These are phyloP conservation scores for Fusarium metavorans DNA, from an alignment of 2,329 filamentous ascomycete species.

Conservation along the genomic window DNA sequence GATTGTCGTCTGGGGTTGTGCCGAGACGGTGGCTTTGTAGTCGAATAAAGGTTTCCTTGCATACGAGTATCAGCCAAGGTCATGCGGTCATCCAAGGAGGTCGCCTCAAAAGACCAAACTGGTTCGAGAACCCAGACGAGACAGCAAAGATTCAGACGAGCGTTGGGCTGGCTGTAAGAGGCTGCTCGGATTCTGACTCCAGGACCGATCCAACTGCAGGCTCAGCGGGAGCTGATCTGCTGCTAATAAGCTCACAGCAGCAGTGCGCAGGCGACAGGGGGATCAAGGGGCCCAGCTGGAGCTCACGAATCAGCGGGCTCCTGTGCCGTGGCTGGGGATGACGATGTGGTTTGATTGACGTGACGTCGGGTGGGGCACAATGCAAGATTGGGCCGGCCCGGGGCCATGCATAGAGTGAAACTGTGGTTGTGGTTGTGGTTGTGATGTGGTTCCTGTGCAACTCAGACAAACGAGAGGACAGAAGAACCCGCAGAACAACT, in stretches of 20 bases:
- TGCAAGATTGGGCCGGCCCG: slow-evolving; percentile 13
- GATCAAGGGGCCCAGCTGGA: slow-evolving; percentile 16
- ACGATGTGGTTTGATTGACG: slow-evolving; percentile 42
- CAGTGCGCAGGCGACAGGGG: slow-evolving; percentile 30
- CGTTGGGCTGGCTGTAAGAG: slow-evolving; percentile 12
- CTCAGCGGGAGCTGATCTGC: slow-evolving; percentile 22
- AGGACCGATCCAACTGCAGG: slow-evolving; percentile 19
- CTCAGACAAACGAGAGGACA: slow-evolving; percentile 7
- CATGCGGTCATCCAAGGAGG: slow-evolving; percentile 11
- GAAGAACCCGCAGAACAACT: slow-evolving; percentile 13
- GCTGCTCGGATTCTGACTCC: neutral
- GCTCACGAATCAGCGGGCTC: slow-evolving; percentile 36
- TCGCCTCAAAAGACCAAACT: neutral
- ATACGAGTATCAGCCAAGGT: slow-evolving; percentile 10
- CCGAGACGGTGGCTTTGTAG: slow-evolving; percentile 14
- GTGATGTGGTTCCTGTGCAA: neutral
- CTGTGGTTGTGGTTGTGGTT: neutral
- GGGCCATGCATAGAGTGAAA: slow-evolving; percentile 5
- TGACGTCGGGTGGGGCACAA: slow-evolving; percentile 38
- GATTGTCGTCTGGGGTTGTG: neutral
- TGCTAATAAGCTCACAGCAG: slow-evolving; percentile 37
- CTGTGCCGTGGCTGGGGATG: slow-evolving; percentile 36
- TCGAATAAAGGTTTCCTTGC: slow-evolving; percentile 2
- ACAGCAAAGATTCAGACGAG: neutral
- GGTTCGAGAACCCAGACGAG: slow-evolving; percentile 2